phyloP scores from a whole-genome alignment of 169 alveolate genomes.

The Plasmodium falciparum region DNA sequence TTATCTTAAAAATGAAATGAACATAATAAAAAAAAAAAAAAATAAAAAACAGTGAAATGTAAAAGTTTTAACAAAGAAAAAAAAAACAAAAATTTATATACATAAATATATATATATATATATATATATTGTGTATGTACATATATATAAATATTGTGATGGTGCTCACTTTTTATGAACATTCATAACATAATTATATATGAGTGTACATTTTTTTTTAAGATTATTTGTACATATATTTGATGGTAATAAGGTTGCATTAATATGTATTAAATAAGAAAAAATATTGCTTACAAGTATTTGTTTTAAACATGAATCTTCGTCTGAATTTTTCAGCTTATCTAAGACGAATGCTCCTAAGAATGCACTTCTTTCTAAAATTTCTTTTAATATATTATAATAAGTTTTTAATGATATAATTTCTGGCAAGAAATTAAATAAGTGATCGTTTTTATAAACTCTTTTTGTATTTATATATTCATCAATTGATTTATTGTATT shows the following conservation, averaged over 20 bases:
- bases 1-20: too few relatives aligned
- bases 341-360: slow-evolving; percentile 64
- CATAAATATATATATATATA: neutral
- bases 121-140: neutral
- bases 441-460: slow-evolving; percentile 38
- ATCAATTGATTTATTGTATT: slow-evolving; percentile 55
- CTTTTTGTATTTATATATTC: slow-evolving; percentile 57
- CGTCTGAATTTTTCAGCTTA: slow-evolving; percentile 26
- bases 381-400: slow-evolving; percentile 56
- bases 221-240: slow-evolving; percentile 46
- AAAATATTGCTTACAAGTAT: slow-evolving; percentile 52
- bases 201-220: slow-evolving; percentile 57
- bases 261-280: slow-evolving; percentile 60
- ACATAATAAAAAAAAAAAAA: too few relatives aligned
- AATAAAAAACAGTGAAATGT: too few relatives aligned
- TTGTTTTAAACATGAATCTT: slow-evolving; percentile 53
- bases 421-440: slow-evolving; percentile 72
- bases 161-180: slow-evolving; percentile 39
- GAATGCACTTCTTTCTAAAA: slow-evolving; percentile 61
- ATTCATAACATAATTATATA: slow-evolving; percentile 48
- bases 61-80: too few relatives aligned
- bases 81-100: neutral
- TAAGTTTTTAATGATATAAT: slow-evolving; percentile 22
- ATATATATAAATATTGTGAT: neutral
- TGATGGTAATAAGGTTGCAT: slow-evolving; percentile 54